These are phyloP conservation scores for Leptographium procerum DNA, from an alignment of 2,329 filamentous ascomycete species.

Conservation along the genomic window DNA sequence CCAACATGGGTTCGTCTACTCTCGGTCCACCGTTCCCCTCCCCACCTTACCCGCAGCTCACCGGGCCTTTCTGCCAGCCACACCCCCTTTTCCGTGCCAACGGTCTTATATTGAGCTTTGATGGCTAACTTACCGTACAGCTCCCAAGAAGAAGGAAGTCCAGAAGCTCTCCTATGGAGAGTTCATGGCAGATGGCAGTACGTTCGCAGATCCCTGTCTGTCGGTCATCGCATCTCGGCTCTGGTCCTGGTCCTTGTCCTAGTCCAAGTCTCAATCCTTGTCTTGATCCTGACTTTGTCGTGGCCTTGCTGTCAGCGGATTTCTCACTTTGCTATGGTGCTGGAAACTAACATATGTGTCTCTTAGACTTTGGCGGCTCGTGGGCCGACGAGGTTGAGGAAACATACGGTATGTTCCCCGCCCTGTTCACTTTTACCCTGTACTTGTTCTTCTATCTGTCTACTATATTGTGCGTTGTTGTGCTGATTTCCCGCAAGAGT, in stretches of 20 bases:
- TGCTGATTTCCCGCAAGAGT: neutral
- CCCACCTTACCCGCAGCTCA: neutral
- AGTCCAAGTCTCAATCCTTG: too few relatives aligned
- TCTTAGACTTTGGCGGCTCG: slow-evolving; percentile 57
- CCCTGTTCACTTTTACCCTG: slow-evolving; percentile 1
- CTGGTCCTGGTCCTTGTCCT: too few relatives aligned
- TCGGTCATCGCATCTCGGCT: neutral
- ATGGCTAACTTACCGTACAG: slow-evolving; percentile 37
- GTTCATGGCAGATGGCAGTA: slow-evolving; percentile 88
- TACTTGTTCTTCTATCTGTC: slow-evolving; percentile 8
- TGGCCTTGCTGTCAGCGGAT: neutral
- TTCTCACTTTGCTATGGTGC: neutral
- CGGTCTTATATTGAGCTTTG: neutral
- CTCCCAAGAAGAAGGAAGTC: slow-evolving; percentile 84
- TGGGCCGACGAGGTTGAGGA: slow-evolving; percentile 99
- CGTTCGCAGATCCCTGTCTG: slow-evolving; percentile 20
- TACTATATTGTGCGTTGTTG: neutral
- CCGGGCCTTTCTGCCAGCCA: neutral
- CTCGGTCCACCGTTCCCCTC: neutral
- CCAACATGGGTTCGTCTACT: slow-evolving; percentile 20
- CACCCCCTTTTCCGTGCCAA: neutral
- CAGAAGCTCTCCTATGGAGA: slow-evolving; percentile 97
- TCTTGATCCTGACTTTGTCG: neutral
- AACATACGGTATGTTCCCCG: slow-evolving; percentile 53
- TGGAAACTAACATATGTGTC: neutral